Conservation (phyloP, 176 grass and related monocot species). For the Cymbopogon citratus region DNA sequence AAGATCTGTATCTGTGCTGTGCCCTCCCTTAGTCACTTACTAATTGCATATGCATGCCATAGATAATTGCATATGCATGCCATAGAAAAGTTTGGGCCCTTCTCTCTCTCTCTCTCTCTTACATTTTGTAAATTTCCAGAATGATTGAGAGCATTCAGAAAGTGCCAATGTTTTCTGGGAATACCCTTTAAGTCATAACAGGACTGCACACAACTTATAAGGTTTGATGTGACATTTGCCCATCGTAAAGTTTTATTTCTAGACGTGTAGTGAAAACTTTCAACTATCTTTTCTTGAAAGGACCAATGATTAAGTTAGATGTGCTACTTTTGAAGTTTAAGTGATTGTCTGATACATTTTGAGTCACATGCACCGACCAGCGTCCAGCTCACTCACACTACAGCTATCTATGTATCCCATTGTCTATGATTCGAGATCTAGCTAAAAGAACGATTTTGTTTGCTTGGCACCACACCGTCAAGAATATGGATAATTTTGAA, state of each 20-base stretch:
- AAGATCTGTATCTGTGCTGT: not conserved
- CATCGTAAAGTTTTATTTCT: not conserved
- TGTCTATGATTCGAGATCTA: not conserved
- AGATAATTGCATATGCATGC: slow-evolving; percentile 1
- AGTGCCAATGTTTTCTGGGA: not conserved
- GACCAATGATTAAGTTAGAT: not conserved
- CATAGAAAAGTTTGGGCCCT: not conserved
- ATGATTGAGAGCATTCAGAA: not conserved
- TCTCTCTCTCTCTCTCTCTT: too few relatives aligned
- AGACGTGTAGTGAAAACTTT: not conserved
- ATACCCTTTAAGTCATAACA: not conserved
- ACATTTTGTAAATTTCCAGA: not conserved
- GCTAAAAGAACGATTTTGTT: not conserved
- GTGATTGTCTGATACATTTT: not conserved
- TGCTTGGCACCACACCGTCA: not conserved
- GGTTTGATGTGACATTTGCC: not conserved
- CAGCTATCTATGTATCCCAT: not conserved
- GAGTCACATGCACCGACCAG: not conserved
- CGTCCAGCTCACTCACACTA: not conserved
- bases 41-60: too few relatives aligned
- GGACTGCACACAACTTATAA: not conserved
- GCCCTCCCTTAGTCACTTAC: not conserved
- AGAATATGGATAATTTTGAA: not conserved
- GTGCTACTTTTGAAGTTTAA: not conserved
- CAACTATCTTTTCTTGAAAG: not conserved